Evolutionary conservation across 2,329 filamentous ascomycete genomes (phyloP).

Genomic region (Knufia petricola): DNA sequence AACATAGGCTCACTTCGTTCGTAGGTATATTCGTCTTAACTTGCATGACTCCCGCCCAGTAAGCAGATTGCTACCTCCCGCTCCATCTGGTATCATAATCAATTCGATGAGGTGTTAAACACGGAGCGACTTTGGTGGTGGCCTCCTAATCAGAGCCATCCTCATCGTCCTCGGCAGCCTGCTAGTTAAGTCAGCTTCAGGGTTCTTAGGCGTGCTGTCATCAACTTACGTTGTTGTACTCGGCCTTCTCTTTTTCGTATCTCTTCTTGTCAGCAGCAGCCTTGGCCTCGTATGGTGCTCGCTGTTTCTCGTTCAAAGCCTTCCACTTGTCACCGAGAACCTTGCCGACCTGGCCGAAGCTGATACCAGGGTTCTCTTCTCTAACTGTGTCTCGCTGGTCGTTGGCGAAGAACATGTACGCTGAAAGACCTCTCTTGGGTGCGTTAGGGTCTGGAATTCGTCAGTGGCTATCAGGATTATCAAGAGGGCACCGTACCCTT

Average conservation of each 20-base stretch:
- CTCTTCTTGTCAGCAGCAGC: constrained; percentile 96
- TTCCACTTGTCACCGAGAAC: constrained; percentile 98
- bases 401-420: constrained; percentile 99
- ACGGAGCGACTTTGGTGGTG: neutral
- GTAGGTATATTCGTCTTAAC: no score
- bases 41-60: no score
- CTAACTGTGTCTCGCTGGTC: constrained; percentile 97
- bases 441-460: constrained; percentile 97
- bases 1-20: no score
- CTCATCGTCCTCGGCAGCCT: constrained; percentile 52
- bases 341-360: constrained; percentile 97
- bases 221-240: constrained; percentile 68
- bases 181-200: no score
- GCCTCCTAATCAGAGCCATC: constrained; percentile 21
- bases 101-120: neutral
- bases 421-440: constrained; percentile 97
- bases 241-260: constrained; percentile 95
- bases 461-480: no score
- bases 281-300: constrained; percentile 90
- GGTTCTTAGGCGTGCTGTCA: no score
- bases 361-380: constrained; percentile 95
- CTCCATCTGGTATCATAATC: constrained; percentile 1
- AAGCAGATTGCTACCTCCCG: no score
- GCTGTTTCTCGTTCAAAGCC: constrained; percentile 86
- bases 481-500: no score